These are phyloP conservation scores for Chondrus crispus DNA, from an alignment of 23 red algal genomes.

Conservation along the genomic window DNA sequence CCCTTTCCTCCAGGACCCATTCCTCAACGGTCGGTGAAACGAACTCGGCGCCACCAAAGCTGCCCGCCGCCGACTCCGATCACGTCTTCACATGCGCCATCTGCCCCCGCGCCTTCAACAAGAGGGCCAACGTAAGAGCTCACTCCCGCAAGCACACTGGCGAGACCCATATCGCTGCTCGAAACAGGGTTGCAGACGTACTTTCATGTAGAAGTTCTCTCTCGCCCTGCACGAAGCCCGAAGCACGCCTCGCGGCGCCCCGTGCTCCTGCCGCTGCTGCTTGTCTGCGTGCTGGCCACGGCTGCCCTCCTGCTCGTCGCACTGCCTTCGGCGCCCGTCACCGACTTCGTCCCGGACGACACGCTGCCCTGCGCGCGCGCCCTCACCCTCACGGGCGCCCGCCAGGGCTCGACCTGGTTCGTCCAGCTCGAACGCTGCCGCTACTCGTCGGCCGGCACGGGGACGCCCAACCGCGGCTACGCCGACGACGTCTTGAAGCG, in stretches of 20 bases:
- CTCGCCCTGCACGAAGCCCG: conserved; percentile 82
- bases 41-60: too few species aligned
- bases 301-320: too few species aligned
- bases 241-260: too few species aligned
- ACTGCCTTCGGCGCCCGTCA: too few species aligned
- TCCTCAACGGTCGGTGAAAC: too few species aligned
- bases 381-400: background rate
- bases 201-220: conserved; percentile 88
- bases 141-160: conserved; percentile 80
- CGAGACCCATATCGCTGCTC: conserved; percentile 71
- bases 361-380: background rate
- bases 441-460: background rate
- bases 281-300: too few species aligned
- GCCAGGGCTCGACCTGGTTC: conserved; percentile 12
- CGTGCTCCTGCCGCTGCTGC: too few species aligned
- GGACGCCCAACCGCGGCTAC: background rate
- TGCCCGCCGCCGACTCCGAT: conserved; percentile 24
- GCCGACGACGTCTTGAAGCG: background rate
- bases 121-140: conserved; percentile 77
- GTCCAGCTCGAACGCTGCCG: background rate
- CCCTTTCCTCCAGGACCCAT: too few species aligned
- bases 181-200: conserved; percentile 34
- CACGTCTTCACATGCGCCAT: conserved; percentile 55
- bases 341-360: too few species aligned
- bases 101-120: conserved; percentile 64